Evolutionary conservation across 2,329 filamentous ascomycete genomes (phyloP), one percentile per base, ranked within the genome.

Genomic region (Neonectria hederae): DNA sequence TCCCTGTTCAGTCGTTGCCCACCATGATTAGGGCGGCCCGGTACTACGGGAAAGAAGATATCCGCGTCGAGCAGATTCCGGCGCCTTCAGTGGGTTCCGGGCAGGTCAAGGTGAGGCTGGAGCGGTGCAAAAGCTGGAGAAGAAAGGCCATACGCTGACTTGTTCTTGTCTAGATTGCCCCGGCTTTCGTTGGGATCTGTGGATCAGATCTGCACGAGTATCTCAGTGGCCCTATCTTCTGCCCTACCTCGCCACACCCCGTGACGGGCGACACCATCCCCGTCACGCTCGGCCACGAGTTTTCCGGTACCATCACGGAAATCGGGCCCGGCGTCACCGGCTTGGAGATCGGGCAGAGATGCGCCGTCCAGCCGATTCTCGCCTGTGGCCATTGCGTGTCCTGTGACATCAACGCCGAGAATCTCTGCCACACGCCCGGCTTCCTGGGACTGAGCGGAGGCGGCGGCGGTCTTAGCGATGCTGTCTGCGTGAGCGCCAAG

Each of bases 201-300:
- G 85, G 76, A 17, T 76, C 76, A 17, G 76, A 77, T 42, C 60
- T 76, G 1, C 74, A 75, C 42, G 76, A 77, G 46, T 78, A 77
- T 35, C 56, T 76, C 2, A 74, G 74, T n/a, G 76, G 75, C 5
- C 73, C 76, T 5, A 78, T 76, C 57, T 72, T 78, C 49, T 77
- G 76, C 49, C 76, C 76, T 4, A 81, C 83, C 1, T 85, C 86
- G 3, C 86, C 87, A 1, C 89, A 91, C 69, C 83, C 83, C 2
- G 75, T 90, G 22, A 90, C 88, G 0, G 79, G 83, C 32, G 86
- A 86, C 61, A 80, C 79, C 1, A 81, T 87, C 38, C 89, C 88
- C 4, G 81, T 90, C 10, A 88, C 83, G 0, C 79, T 91, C 10
- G 89, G 89, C 26, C 89, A 91, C 71, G 89, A 91, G 72, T 89